Evolutionary conservation across 1,284 basidiomycete genomes (phyloP), one percentile per base, ranked within the genome.

Genomic region (Ceratorhiza oryzae-sativae): DNA sequence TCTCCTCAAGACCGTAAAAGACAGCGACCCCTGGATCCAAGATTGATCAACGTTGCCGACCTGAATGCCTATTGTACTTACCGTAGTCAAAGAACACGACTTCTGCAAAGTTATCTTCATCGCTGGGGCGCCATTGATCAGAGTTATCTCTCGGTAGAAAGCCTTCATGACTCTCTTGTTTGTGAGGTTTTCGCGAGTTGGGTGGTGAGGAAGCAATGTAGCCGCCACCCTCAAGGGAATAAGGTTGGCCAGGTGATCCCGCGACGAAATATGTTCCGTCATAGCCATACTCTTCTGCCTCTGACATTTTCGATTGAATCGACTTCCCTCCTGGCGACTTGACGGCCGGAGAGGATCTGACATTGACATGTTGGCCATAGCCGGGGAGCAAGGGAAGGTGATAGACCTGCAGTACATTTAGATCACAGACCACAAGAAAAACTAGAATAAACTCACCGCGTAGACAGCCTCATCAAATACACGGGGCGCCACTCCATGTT

Each of bases 381-480:
- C 95, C 95, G 3, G 95, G 94, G 3, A 98, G 84, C 0, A 98
- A 84, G 0, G 95, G 95, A 0, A 97, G 86, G 78, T 95, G 92
- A 77, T 98, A 98, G 81, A 94, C 90, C 93, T 92, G 74, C 6
- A 41, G 25, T 32, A 61, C 55, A 46, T 70, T 46, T 46, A 39
- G 15, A 18, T 36, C 9, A 34, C 25, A 1, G 8, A 2, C 25
- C 62, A 49, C 30, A 71, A 53, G 36, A 36, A 58, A n/a, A 1
- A 59, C 41, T 32, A 49, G 42, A 51, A 27, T n/a, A 34, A 58
- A 70, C 91, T 81, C 75, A 95, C 93, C 60, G 90, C 92, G 81
- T 96, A 98, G 75, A 95, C 83, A 1, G 95, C 95, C 80, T 98
- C 95, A 79, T 98, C 95, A 77, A 94, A 98, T 1, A 95, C 87